phyloP scores from a whole-genome alignment of 768 basidiomycete species.

The Thelephora ganbajun region DNA sequence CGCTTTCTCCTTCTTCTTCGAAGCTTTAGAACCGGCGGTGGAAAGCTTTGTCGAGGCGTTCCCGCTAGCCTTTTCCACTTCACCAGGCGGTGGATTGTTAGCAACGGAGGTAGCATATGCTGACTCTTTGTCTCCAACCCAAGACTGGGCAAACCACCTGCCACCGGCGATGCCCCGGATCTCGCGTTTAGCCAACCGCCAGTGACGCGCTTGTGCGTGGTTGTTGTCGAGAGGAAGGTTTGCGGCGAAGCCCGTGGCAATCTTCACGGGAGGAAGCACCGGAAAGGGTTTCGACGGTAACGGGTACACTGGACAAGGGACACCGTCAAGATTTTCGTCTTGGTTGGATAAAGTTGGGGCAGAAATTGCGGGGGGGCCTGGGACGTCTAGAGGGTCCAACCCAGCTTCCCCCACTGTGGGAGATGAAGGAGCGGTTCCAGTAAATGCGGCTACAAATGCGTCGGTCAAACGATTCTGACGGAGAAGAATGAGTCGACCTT shows the following conservation, averaged over 20 bases:
- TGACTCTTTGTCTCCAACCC: constrained; percentile 78
- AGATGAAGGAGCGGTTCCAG: constrained; percentile 62
- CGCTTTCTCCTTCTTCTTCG: neutral
- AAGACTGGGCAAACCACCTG: constrained; percentile 66
- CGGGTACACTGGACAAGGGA: constrained; percentile 60
- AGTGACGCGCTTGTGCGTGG: constrained; percentile 47
- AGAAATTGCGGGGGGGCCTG: constrained; percentile 14
- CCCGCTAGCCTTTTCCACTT: neutral
- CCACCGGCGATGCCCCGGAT: constrained; percentile 75
- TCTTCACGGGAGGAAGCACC: constrained; percentile 66
- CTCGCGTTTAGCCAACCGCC: constrained; percentile 65
- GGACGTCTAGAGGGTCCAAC: constrained; percentile 24
- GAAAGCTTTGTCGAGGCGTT: neutral
- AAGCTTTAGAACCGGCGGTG: neutral
- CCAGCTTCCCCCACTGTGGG: constrained; percentile 21
- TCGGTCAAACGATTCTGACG: neutral
- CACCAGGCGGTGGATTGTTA: neutral
- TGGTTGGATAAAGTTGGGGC: constrained; percentile 4
- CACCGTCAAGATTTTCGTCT: constrained; percentile 39
- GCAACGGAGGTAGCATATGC: constrained; percentile 28
- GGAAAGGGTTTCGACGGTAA: constrained; percentile 75
- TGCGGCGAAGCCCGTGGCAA: constrained; percentile 60
- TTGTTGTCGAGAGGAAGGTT: constrained; percentile 52
- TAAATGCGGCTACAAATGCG: constrained; percentile 28
- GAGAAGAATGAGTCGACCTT: constrained; percentile 28